phyloP scores from a whole-genome alignment of 352 stramenopile species.

The Phytophthora fragariaefolia region DNA sequence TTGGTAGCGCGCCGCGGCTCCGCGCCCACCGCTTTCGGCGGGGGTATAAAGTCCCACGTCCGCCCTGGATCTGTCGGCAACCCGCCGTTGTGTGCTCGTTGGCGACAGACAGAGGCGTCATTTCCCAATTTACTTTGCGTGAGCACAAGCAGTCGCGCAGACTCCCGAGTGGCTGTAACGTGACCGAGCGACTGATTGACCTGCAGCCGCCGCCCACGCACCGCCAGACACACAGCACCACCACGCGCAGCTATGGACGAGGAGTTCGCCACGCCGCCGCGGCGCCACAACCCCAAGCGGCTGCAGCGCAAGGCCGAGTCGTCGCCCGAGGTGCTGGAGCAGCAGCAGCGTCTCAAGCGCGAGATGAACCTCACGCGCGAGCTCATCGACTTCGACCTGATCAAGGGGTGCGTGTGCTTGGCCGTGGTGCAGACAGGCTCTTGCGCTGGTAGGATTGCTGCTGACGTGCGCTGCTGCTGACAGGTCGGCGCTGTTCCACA shows the following conservation, averaged over 20 bases:
- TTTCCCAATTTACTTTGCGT: slow-evolving; percentile 39
- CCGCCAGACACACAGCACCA: background rate
- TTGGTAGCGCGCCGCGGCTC: no score
- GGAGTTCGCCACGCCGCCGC: slow-evolving; percentile 42
- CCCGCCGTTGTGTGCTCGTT: no score
- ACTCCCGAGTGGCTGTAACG: background rate
- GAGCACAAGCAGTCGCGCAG: slow-evolving; percentile 28
- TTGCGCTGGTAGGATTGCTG: no score
- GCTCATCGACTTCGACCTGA: slow-evolving; percentile 89
- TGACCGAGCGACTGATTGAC: slow-evolving; percentile 4
- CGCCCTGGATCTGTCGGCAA: slow-evolving; percentile 16
- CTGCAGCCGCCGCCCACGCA: background rate
- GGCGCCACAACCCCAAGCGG: slow-evolving; percentile 40
- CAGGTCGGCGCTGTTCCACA: slow-evolving; percentile 86
- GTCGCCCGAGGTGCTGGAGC: slow-evolving; percentile 34
- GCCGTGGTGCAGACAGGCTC: no score
- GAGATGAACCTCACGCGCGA: slow-evolving; percentile 74
- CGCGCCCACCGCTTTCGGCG: no score
- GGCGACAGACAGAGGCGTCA: slow-evolving; percentile 35
- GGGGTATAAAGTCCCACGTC: slow-evolving; percentile 17
- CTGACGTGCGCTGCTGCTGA: slow-evolving; percentile 3
- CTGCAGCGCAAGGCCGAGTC: slow-evolving; percentile 64
- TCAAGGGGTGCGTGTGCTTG: slow-evolving; percentile 69
- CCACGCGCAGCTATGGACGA: slow-evolving; percentile 40
- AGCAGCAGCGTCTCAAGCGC: slow-evolving; percentile 55